Conservation (phyloP, 768 basidiomycete genomes). For the Hemileccinum impolitum region DNA sequence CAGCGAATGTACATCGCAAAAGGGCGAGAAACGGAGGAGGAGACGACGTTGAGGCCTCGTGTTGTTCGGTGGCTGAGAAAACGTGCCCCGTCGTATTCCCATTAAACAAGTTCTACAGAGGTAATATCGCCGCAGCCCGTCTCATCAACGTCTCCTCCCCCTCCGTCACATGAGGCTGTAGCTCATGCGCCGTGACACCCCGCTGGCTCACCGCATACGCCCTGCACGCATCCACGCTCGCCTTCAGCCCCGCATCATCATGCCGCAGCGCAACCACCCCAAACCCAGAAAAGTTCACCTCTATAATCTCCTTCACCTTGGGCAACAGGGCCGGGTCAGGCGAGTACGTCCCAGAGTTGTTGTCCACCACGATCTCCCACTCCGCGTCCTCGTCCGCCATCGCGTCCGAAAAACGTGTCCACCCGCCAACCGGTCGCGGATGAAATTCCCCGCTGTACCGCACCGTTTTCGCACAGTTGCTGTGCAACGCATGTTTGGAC, state of each 20-base stretch:
- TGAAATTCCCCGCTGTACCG: slow-evolving; percentile 81
- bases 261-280: slow-evolving; percentile 50
- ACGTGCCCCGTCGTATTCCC: slow-evolving; percentile 31
- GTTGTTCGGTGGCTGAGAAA: slow-evolving; percentile 35
- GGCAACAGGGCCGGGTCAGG: slow-evolving; percentile 65
- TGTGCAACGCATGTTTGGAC: slow-evolving; percentile 83
- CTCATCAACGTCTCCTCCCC: slow-evolving; percentile 52
- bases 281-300: slow-evolving; percentile 72
- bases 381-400: slow-evolving; percentile 50
- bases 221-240: slow-evolving; percentile 65
- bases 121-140: background rate
- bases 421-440: slow-evolving; percentile 66
- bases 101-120: slow-evolving; percentile 4
- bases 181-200: slow-evolving; percentile 56
- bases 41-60: slow-evolving; percentile 26
- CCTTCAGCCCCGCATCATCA: slow-evolving; percentile 51
- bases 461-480: slow-evolving; percentile 64
- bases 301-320: slow-evolving; percentile 55
- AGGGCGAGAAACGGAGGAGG: slow-evolving; percentile 7
- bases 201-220: slow-evolving; percentile 59
- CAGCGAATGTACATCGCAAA: slow-evolving; percentile 19
- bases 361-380: slow-evolving; percentile 86
- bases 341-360: slow-evolving; percentile 82
- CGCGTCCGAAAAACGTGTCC: slow-evolving; percentile 57
- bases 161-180: slow-evolving; percentile 57